Evolutionary conservation across 2,329 filamentous ascomycete species (phyloP).

Genomic region (Hymenoscyphus infarciens): DNA sequence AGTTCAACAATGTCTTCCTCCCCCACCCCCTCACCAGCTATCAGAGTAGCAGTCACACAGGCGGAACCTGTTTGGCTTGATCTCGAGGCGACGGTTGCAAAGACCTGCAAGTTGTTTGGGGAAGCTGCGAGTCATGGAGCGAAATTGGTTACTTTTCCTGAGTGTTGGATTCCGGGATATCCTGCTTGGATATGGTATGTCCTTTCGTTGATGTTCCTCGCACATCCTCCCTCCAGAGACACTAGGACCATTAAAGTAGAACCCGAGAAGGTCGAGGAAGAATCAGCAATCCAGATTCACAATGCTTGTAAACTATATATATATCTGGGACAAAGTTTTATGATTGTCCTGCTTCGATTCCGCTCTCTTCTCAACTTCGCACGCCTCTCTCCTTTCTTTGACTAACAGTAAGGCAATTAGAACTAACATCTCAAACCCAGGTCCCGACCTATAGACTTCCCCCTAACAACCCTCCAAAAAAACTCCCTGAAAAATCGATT

Average conservation of each 20-base stretch:
- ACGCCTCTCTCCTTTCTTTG: no score
- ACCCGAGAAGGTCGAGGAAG: no score
- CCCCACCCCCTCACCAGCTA: neutral
- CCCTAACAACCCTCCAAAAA: conserved; percentile 34
- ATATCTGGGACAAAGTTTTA: no score
- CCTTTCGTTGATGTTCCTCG: neutral
- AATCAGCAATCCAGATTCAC: no score
- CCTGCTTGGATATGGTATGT: conserved; percentile 31
- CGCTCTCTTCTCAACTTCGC: no score
- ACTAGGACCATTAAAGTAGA: no score
- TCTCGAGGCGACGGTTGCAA: conserved; percentile 49
- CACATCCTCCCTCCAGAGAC: no score
- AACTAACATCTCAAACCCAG: neutral
- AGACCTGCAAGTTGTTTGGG: conserved; percentile 54
- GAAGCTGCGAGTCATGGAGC: conserved; percentile 51
- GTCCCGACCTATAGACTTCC: conserved; percentile 22
- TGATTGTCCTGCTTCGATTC: no score
- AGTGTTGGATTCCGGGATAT: conserved; percentile 54
- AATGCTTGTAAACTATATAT: no score
- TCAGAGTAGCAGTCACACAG: conserved; percentile 10
- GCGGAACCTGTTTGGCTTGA: conserved; percentile 58
- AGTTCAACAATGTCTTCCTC: neutral
- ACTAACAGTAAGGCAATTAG: no score
- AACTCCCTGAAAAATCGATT: conserved; percentile 42
- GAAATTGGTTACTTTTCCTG: conserved; percentile 52